Conservation (phyloP, 106 monocot genomes). For the Dendrobium nobile region DNA sequence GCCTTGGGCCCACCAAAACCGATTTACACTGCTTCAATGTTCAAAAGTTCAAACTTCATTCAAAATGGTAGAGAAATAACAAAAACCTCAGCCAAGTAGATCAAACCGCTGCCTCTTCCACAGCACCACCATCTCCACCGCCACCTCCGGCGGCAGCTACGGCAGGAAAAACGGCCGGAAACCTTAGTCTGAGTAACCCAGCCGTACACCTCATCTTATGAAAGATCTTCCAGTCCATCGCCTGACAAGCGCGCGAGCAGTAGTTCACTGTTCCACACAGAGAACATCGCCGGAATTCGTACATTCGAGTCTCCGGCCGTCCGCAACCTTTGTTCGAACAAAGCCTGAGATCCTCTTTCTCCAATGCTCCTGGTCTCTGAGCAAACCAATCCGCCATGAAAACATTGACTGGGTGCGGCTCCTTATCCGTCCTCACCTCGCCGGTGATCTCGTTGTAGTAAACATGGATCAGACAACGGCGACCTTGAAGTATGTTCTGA, state of each 20-base stretch:
- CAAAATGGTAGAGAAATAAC: neutral
- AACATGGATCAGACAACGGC: slow-evolving; percentile 48
- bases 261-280: slow-evolving; percentile 45
- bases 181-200: slow-evolving; percentile 7
- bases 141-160: neutral
- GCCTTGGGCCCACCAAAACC: no score
- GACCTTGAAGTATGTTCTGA: slow-evolving; percentile 38
- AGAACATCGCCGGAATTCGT: slow-evolving; percentile 56
- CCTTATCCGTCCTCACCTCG: slow-evolving; percentile 3
- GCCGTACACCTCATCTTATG: slow-evolving; percentile 27
- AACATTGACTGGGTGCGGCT: slow-evolving; percentile 26
- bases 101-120: neutral
- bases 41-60: neutral
- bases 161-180: neutral
- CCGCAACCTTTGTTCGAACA: slow-evolving; percentile 43
- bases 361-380: neutral
- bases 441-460: slow-evolving; percentile 34
- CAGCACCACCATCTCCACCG: neutral
- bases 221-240: slow-evolving; percentile 36
- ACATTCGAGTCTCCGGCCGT: slow-evolving; percentile 45
- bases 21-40: no score
- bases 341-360: slow-evolving; percentile 28
- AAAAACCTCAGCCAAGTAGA: neutral
- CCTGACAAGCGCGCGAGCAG: slow-evolving; percentile 55
- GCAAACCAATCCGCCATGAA: slow-evolving; percentile 41